A percentile compares a stretch with the other conserved stretches of the same genome.
Evolutionary conservation across 1,284 basidiomycete species (phyloP).

Genomic region (Rhizoctonia solani): DNA sequence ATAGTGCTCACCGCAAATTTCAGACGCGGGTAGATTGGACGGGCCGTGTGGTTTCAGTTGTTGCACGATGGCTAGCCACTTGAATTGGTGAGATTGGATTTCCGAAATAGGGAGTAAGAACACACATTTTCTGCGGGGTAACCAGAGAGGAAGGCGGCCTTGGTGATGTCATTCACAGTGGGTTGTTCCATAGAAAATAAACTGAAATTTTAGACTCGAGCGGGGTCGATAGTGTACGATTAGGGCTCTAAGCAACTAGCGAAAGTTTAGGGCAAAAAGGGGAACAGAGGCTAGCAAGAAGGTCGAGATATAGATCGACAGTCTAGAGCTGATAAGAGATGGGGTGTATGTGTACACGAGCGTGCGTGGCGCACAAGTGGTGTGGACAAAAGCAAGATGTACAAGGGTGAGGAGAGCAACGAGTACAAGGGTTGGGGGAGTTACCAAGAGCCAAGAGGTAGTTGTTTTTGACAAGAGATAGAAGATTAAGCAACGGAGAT

Average conservation of each 20-base stretch:
- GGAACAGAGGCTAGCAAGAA: neutral
- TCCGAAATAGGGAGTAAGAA: neutral
- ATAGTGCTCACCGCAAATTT: conserved; percentile 24
- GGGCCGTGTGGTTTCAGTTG: conserved; percentile 14
- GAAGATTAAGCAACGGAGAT: neutral
- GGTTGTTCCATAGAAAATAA: neutral
- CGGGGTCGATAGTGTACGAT: neutral
- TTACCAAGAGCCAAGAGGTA: too few species aligned
- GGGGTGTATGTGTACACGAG: neutral
- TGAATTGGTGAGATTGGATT: neutral
- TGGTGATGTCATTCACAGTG: conserved; percentile 21
- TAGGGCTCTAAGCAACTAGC: neutral
- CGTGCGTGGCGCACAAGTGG: too few species aligned
- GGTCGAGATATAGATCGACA: conserved; percentile 5
- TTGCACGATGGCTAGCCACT: conserved; percentile 29
- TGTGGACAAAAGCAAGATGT: too few species aligned
- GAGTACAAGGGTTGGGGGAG: too few species aligned
- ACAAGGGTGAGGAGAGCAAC: too few species aligned
- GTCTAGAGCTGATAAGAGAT: neutral
- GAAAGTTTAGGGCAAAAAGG: neutral
- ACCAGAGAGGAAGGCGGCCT: conserved; percentile 22
- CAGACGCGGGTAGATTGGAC: conserved; percentile 12
- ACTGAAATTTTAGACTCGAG: neutral
- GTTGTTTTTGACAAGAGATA: too few species aligned
- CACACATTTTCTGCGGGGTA: conserved; percentile 28